Percentiles rank a stretch among this genome's conserved stretches.
Conservation (phyloP, 2,329 filamentous ascomycete species). For the Fusarium udum region DNA sequence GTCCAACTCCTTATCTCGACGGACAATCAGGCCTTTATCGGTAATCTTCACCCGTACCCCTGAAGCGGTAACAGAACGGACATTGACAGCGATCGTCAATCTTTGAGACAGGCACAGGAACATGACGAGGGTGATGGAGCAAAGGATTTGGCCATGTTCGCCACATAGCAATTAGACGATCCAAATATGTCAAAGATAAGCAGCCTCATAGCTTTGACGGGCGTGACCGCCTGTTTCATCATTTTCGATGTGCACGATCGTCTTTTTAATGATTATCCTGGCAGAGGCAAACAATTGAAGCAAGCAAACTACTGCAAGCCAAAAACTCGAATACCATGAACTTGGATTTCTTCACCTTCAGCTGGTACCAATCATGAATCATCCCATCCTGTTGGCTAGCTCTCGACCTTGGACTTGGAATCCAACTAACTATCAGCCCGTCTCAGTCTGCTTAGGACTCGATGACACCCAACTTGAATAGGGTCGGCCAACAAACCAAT, state of each 20-base stretch:
- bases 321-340: slow-evolving; percentile 11
- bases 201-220: slow-evolving; percentile 11
- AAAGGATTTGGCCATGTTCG: slow-evolving; percentile 23
- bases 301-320: slow-evolving; percentile 5
- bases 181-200: slow-evolving; percentile 34
- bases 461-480: slow-evolving; percentile 1
- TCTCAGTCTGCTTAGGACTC: background rate
- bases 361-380: slow-evolving; percentile 15
- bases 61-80: slow-evolving; percentile 15
- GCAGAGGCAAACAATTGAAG: slow-evolving; percentile 8
- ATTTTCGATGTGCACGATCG: slow-evolving; percentile 17
- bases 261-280: background rate
- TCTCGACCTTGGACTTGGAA: slow-evolving; percentile 5
- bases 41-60: slow-evolving; percentile 17
- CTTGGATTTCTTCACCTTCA: slow-evolving; percentile 17
- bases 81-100: slow-evolving; percentile 15
- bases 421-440: background rate
- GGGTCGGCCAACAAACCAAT: slow-evolving; percentile 7
- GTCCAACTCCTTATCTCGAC: slow-evolving; percentile 1
- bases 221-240: slow-evolving; percentile 37
- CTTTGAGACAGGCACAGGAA: slow-evolving; percentile 30
- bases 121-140: background rate
- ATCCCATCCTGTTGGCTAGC: slow-evolving; percentile 4
- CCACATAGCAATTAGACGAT: slow-evolving; percentile 34
- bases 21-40: slow-evolving; percentile 8